Conservation (phyloP, 257 asterid species). For the Ophiorrhiza pumila region DNA sequence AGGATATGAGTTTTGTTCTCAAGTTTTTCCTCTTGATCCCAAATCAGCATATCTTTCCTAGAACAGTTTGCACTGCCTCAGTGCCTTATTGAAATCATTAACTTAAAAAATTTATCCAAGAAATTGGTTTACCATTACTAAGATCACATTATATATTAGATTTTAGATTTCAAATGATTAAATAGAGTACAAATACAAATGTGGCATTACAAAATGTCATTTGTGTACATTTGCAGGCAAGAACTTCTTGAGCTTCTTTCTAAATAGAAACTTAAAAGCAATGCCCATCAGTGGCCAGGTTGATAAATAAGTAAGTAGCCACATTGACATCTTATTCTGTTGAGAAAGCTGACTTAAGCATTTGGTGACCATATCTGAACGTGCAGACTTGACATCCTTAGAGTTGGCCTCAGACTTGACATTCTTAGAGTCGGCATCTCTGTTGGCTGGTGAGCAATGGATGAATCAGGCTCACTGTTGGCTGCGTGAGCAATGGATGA, state of each 20-base stretch:
- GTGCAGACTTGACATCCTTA: slow-evolving; percentile 9
- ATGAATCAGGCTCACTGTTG: no score
- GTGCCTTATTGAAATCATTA: no score
- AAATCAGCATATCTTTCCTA: no score
- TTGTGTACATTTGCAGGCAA: not conserved
- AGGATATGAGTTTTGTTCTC: no score
- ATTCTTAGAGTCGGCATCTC: no score
- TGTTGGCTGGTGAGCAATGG: slow-evolving; percentile 19
- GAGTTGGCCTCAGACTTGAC: slow-evolving; percentile 13
- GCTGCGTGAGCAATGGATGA: slow-evolving; percentile 14
- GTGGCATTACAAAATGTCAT: not conserved
- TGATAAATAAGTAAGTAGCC: slow-evolving; percentile 65
- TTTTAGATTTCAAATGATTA: not conserved
- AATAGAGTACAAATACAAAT: not conserved
- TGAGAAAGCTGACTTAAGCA: slow-evolving; percentile 42
- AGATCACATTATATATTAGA: no score
- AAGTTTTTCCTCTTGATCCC: no score
- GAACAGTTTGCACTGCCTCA: no score
- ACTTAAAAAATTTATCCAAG: no score
- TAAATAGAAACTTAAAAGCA: slow-evolving; percentile 38
- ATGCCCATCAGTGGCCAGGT: slow-evolving; percentile 60
- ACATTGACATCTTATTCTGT: slow-evolving; percentile 42
- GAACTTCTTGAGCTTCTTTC: slow-evolving; percentile 35
- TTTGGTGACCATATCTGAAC: slow-evolving; percentile 27
- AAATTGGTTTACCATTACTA: no score